Conservation (phyloP, 2,329 filamentous ascomycete species). For the Aspergillus sp. region DNA sequence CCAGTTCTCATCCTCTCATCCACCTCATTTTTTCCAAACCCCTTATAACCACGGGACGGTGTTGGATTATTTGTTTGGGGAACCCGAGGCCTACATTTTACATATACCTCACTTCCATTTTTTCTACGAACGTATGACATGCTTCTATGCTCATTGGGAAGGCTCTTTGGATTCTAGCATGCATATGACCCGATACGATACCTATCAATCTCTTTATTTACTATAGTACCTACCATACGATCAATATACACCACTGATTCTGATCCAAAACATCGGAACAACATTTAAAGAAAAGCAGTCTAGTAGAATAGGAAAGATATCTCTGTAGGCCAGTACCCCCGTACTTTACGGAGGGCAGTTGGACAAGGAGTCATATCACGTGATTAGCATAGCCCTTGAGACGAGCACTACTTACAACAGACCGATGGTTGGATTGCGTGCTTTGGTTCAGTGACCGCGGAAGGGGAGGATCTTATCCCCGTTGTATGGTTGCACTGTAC, state of each 20-base stretch:
- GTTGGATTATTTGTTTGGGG: neutral
- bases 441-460: too few relatives aligned
- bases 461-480: neutral
- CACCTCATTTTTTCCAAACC: neutral
- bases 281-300: too few relatives aligned
- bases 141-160: constrained; percentile 2
- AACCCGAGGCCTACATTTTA: neutral
- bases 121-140: neutral
- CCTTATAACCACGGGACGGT: neutral
- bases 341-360: too few relatives aligned
- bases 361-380: neutral
- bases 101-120: neutral
- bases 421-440: too few relatives aligned
- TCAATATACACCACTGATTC: neutral
- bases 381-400: neutral
- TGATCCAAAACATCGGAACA: neutral
- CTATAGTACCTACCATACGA: neutral
- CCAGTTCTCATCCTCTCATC: neutral
- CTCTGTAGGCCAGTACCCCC: too few relatives aligned
- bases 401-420: too few relatives aligned
- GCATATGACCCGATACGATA: constrained; percentile 4
- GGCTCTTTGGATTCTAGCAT: constrained; percentile 8
- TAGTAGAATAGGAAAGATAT: too few relatives aligned
- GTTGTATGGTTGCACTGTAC: neutral
- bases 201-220: neutral